Conservation (phyloP, 2,329 filamentous ascomycete species). For the Raffaelea albimanens region DNA sequence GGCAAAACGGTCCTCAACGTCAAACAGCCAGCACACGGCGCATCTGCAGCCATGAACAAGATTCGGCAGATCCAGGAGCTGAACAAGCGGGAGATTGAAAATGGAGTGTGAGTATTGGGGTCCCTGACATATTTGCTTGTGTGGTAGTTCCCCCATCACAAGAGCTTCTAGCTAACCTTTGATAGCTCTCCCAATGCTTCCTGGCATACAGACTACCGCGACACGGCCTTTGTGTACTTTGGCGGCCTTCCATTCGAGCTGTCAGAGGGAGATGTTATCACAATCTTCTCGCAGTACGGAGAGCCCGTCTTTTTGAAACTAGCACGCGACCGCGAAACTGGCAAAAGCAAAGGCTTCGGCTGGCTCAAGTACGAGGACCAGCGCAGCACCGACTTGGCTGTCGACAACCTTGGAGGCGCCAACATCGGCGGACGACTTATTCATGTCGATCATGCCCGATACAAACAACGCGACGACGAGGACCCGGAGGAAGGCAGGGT, state of each 20-base stretch:
- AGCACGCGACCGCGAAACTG: slow-evolving; percentile 88
- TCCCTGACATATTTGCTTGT: slow-evolving; percentile 14
- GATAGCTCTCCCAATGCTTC: slow-evolving; percentile 76
- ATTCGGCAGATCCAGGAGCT: slow-evolving; percentile 87
- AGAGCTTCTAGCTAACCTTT: neutral
- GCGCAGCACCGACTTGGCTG: slow-evolving; percentile 86
- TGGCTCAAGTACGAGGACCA: slow-evolving; percentile 99
- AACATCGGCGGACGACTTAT: slow-evolving; percentile 72
- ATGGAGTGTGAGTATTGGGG: slow-evolving; percentile 56
- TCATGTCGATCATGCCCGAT: slow-evolving; percentile 85
- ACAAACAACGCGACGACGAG: slow-evolving; percentile 78
- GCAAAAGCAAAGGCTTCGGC: slow-evolving; percentile 87
- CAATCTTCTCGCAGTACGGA: slow-evolving; percentile 94
- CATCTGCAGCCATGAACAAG: slow-evolving; percentile 65
- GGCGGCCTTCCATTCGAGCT: slow-evolving; percentile 88
- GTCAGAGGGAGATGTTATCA: slow-evolving; percentile 89
- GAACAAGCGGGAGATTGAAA: slow-evolving; percentile 89
- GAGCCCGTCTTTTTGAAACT: slow-evolving; percentile 92
- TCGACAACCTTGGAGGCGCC: slow-evolving; percentile 88
- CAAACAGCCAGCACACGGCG: neutral
- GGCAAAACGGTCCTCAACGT: too few species aligned
- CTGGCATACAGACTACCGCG: slow-evolving; percentile 96
- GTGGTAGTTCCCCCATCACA: neutral
- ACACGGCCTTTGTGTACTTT: slow-evolving; percentile 90
- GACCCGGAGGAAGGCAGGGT: slow-evolving; percentile 50